Conservation (phyloP, 805 yeast species). For the Candida gorgasii region DNA sequence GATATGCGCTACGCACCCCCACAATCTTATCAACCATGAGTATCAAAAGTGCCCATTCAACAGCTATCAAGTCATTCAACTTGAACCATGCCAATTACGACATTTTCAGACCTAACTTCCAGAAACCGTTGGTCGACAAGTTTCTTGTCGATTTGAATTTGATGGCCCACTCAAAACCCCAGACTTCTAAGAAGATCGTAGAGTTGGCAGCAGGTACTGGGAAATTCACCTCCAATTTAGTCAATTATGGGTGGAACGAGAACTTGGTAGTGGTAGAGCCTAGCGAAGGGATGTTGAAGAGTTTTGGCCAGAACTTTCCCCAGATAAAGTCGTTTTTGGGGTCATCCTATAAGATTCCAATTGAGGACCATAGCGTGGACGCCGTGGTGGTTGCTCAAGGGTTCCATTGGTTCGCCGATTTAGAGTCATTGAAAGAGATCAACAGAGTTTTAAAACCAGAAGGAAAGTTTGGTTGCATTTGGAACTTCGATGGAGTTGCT, state of each 20-base stretch:
- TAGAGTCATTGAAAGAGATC: constrained; percentile 48
- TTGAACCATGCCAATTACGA: constrained; percentile 55
- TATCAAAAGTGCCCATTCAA: constrained; percentile 22
- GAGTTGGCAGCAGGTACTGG: constrained; percentile 69
- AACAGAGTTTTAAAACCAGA: constrained; percentile 47
- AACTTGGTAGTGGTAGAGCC: constrained; percentile 54
- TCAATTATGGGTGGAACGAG: constrained; percentile 36
- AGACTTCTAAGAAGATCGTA: constrained; percentile 28
- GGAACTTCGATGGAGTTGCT: constrained; percentile 53
- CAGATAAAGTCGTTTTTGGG: constrained; percentile 30
- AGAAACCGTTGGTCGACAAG: constrained; percentile 39
- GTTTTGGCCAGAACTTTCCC: constrained; percentile 51
- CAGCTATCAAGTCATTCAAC: constrained; percentile 51
- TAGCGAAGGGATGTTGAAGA: constrained; percentile 54
- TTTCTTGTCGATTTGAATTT: constrained; percentile 42
- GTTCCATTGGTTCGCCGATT: constrained; percentile 67
- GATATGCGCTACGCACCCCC: neutral
- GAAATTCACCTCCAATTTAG: constrained; percentile 53
- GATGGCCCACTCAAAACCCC: constrained; percentile 15
- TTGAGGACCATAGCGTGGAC: constrained; percentile 46
- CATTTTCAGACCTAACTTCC: constrained; percentile 52
- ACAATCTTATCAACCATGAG: neutral
- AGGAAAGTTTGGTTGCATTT: constrained; percentile 55
- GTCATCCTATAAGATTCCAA: constrained; percentile 49
- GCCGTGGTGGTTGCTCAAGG: constrained; percentile 59